Conservation (phyloP, 2,329 filamentous ascomycete genomes). For the Sclerotinia spermophila region DNA sequence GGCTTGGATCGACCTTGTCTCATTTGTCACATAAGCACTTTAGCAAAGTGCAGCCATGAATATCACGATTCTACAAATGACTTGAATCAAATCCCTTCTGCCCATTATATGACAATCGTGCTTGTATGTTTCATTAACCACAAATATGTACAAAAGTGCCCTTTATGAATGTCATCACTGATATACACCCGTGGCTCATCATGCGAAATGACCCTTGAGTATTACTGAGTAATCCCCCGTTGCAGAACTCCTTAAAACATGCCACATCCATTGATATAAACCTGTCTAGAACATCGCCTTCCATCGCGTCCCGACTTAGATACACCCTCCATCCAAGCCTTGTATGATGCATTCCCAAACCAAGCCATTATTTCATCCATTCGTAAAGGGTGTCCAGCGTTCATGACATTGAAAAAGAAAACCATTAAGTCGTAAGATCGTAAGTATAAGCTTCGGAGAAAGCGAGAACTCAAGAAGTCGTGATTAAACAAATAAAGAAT, state of each 20-base stretch:
- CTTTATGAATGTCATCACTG: not conserved
- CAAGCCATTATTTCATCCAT: slow-evolving; percentile 7
- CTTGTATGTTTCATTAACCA: not conserved
- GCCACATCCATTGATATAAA: not conserved
- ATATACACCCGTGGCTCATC: not conserved
- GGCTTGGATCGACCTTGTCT: slow-evolving; percentile 34
- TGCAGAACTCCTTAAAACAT: not conserved
- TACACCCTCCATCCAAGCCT: not conserved
- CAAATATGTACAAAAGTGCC: not conserved
- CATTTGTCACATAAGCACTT: slow-evolving; percentile 46
- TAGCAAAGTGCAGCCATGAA: slow-evolving; percentile 34
- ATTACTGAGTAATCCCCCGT: not conserved
- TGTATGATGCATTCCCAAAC: not conserved
- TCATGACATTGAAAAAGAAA: slow-evolving; percentile 2
- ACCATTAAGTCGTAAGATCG: not conserved
- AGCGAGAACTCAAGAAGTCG: not conserved
- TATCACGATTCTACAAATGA: slow-evolving; percentile 28
- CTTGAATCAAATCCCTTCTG: not conserved
- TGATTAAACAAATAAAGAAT: not conserved
- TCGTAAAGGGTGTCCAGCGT: slow-evolving; percentile 1
- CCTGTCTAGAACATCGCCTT: not conserved
- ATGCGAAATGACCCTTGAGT: not conserved
- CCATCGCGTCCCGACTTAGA: not conserved
- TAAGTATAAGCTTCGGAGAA: not conserved
- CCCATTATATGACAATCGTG: not conserved